Conservation (phyloP, 2,329 filamentous ascomycete genomes). For the Waltergamsia citrina region DNA sequence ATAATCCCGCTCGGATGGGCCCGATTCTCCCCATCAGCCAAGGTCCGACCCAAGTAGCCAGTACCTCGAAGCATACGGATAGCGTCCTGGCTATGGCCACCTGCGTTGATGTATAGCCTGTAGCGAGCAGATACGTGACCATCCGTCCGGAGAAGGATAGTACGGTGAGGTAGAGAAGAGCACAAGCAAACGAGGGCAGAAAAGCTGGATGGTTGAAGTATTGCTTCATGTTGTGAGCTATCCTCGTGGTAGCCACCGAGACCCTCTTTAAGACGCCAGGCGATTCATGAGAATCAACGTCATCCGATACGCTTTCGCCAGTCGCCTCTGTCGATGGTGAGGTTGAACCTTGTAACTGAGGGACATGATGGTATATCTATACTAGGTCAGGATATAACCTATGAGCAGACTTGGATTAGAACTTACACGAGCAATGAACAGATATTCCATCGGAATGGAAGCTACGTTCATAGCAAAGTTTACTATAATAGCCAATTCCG, state of each 20-base stretch:
- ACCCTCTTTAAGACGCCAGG: background rate
- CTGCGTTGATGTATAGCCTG: constrained; percentile 38
- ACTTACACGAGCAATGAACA: constrained; percentile 31
- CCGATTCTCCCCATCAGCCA: constrained; percentile 45
- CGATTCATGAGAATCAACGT: too few relatives aligned
- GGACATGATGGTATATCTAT: constrained; percentile 14
- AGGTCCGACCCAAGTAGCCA: constrained; percentile 51
- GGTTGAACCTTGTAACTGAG: constrained; percentile 9
- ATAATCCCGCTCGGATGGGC: constrained; percentile 55
- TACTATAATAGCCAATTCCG: constrained; percentile 34
- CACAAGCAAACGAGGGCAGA: constrained; percentile 48
- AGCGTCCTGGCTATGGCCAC: constrained; percentile 44
- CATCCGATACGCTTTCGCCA: too few relatives aligned
- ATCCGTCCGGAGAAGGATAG: constrained; percentile 52
- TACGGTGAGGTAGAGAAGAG: constrained; percentile 54
- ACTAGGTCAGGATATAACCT: background rate
- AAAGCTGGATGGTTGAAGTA: constrained; percentile 48
- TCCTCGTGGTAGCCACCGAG: background rate
- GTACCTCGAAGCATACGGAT: constrained; percentile 46
- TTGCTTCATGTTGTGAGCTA: constrained; percentile 9
- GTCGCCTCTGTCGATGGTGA: too few relatives aligned
- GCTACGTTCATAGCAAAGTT: constrained; percentile 38
- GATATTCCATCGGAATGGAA: constrained; percentile 42
- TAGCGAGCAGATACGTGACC: constrained; percentile 51
- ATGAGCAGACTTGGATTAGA: constrained; percentile 10